Evolutionary conservation across 108 stramenopile genomes (phyloP), one percentile per base, ranked within the genome.

Genomic region (Discostella pseudostelligera): DNA sequence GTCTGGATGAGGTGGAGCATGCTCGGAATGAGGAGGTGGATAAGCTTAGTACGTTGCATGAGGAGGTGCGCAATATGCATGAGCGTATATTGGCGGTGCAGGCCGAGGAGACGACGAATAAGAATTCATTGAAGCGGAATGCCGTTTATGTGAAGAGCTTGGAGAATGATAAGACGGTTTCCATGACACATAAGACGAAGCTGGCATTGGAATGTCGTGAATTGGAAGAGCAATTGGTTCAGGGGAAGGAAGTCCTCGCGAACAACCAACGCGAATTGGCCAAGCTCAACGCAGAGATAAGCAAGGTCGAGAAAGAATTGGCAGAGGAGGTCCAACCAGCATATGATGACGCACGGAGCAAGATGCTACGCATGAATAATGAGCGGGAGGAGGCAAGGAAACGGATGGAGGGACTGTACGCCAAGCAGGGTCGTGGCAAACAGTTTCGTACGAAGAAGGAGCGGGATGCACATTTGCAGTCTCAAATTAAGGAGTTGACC

Each of bases 341-440:
- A n/a, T 81, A 81, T 53, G 89, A 90, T 28, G 58, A 78, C n/a
- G 87, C 85, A 26, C 62, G 77, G 45, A 56, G 61, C 1, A 59
- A 44, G 5, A 67, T 90, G 57, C 62, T 59, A 16, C 50, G 75
- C 21, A 65, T 92, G 81, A 71, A 67, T 13, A 60, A 79, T 49
- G 86, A 91, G 65, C 62, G 85, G 21, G 80, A 87, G 22, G 79
- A 90, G 48, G 83, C 77, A 10, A 21, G 63, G 21, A 80, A 79
- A 14, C 74, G 87, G 45, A 76, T 81, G 70, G 90, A 96, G 57
- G 87, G 76, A 10, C 81, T 97, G 22, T 93, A 95, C 54, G 94
- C 92, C 60, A 94, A 93, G 66, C 95, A 96, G 67, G 94, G 96
- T 20, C 85, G 98, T 17, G 91, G 91, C 1, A 79, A 79, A 26